phyloP scores from a whole-genome alignment of 139 green algal genomes.

The Volvox africanus region DNA sequence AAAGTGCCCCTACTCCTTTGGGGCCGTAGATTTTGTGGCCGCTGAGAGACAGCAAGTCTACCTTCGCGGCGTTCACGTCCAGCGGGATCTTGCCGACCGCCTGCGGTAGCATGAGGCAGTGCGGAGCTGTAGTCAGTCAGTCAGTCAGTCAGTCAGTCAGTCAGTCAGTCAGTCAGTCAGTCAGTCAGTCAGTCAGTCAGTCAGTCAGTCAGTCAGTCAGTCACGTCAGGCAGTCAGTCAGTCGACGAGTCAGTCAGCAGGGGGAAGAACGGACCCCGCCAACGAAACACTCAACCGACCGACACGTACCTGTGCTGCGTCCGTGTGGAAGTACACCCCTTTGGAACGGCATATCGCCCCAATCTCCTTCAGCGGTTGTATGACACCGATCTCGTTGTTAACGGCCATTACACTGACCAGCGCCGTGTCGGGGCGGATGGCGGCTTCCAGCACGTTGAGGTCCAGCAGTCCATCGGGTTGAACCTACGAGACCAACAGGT shows the following conservation, averaged over 20 bases:
- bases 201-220: no score
- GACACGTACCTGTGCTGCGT: conserved; percentile 80
- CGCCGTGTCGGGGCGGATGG: conserved; percentile 91
- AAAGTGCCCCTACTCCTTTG: conserved; percentile 98
- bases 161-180: no score
- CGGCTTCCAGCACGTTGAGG: conserved; percentile 68
- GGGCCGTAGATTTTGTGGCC: conserved; percentile 99
- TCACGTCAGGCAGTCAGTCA: no score
- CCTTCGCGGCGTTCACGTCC: conserved; percentile 88
- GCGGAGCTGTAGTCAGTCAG: no score
- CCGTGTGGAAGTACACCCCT: conserved; percentile 96
- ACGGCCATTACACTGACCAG: conserved; percentile 96
- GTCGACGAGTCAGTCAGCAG: no score
- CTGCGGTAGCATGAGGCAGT: no score
- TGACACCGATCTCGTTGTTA: conserved; percentile 98
- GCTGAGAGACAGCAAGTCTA: conserved; percentile 95
- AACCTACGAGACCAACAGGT: background rate
- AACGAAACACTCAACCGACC: no score
- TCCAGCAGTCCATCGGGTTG: conserved; percentile 87
- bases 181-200: no score
- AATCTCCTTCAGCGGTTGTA: conserved; percentile 95
- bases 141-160: no score
- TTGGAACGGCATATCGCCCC: conserved; percentile 84
- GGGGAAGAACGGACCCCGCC: no score
- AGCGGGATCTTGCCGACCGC: conserved; percentile 96